Percentiles rank a stretch among this genome's conserved stretches.
Conservation (phyloP, 2,329 filamentous ascomycete genomes). For the Fusarium piperis region DNA sequence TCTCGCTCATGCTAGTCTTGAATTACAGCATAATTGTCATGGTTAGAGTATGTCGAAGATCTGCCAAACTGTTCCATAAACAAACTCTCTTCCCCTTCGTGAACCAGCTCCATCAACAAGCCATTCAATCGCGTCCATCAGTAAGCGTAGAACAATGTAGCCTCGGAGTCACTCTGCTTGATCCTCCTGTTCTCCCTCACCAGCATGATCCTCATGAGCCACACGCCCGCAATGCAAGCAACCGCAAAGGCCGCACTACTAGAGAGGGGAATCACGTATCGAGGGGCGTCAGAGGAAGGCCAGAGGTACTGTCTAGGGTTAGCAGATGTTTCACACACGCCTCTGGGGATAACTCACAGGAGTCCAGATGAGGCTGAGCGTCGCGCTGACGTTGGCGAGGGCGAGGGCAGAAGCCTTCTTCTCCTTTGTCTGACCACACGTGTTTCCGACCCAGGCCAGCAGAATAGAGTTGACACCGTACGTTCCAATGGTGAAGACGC, state of each 20-base stretch:
- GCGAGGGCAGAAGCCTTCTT: slow-evolving; percentile 58
- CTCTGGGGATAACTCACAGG: slow-evolving; percentile 3
- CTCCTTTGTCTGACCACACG: slow-evolving; percentile 57
- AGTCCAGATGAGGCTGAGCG: slow-evolving; percentile 35
- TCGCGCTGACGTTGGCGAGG: slow-evolving; percentile 33
- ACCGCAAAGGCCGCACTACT: slow-evolving; percentile 42
- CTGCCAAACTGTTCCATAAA: neutral
- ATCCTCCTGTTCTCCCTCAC: slow-evolving; percentile 41
- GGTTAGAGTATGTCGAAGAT: neutral
- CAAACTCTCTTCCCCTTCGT: neutral
- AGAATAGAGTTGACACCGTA: slow-evolving; percentile 55
- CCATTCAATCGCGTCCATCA: neutral
- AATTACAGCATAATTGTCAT: neutral
- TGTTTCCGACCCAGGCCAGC: slow-evolving; percentile 54
- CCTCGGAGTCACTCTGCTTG: slow-evolving; percentile 36
- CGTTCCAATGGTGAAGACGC: slow-evolving; percentile 50
- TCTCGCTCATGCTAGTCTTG: too few species aligned
- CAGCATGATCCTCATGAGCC: slow-evolving; percentile 42
- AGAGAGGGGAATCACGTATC: slow-evolving; percentile 32
- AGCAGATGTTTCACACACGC: neutral
- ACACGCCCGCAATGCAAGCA: slow-evolving; percentile 45
- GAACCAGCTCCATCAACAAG: neutral
- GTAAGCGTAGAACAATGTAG: slow-evolving; percentile 37
- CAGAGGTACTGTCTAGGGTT: slow-evolving; percentile 24
- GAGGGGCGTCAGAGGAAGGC: slow-evolving; percentile 33